A percentile compares a stretch with the other conserved stretches of the same genome.
Evolutionary conservation across 225 moss, liverwort and hornwort species (phyloP).

Genomic region (Bryum argenteum): DNA sequence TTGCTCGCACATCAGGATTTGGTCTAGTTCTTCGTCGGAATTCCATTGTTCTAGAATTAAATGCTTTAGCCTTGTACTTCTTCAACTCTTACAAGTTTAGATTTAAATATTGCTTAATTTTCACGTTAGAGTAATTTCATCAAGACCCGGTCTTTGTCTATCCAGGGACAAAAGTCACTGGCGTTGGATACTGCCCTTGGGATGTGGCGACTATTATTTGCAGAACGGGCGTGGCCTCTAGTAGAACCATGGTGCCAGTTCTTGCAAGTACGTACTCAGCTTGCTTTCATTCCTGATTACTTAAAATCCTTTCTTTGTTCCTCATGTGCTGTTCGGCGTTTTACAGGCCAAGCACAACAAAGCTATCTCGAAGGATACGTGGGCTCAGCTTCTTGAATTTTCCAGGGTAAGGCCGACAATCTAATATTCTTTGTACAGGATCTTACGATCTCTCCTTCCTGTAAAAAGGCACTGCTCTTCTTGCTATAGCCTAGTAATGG

Average conservation of each 20-base stretch:
- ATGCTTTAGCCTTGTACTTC: neutral
- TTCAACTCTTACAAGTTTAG: no score
- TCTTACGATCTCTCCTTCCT: neutral
- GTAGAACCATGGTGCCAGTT: conserved; percentile 95
- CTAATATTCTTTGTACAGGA: conserved; percentile 5
- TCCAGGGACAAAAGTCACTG: conserved; percentile 91
- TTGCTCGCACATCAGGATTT: conserved; percentile 9
- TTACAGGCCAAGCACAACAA: conserved; percentile 92
- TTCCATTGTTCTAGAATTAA: neutral
- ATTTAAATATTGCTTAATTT: neutral
- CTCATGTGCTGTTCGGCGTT: conserved; percentile 17
- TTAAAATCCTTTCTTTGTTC: neutral
- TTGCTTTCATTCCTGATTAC: conserved; percentile 12
- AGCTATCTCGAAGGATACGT: conserved; percentile 93
- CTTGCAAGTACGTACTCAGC: conserved; percentile 65
- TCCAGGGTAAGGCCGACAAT: conserved; percentile 61
- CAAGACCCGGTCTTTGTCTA: conserved; percentile 7
- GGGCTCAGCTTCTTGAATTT: conserved; percentile 94
- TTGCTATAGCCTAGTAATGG: conserved; percentile 14
- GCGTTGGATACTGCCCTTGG: conserved; percentile 92
- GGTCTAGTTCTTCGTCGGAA: neutral
- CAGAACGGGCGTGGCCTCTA: conserved; percentile 83
- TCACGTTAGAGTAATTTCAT: neutral
- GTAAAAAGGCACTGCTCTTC: neutral
- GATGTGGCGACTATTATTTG: conserved; percentile 92